phyloP scores from a whole-genome alignment of 208 protist species.

The Crithidia bombi region DNA sequence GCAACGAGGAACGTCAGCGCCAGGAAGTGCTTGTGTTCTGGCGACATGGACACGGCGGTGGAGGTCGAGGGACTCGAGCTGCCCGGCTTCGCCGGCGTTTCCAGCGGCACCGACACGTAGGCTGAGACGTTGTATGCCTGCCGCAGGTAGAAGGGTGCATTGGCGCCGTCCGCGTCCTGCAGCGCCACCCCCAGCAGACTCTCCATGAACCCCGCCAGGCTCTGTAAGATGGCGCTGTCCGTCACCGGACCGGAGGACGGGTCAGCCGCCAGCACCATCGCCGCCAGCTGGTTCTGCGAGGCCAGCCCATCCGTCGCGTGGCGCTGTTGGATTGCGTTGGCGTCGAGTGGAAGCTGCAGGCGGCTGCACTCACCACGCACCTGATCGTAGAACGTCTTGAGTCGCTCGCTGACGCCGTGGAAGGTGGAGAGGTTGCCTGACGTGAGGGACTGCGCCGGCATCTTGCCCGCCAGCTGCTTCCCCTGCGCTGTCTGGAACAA shows the following conservation, averaged over 20 bases:
- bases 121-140: slow-evolving; percentile 77
- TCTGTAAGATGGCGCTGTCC: slow-evolving; percentile 59
- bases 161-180: slow-evolving; percentile 77
- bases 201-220: slow-evolving; percentile 77
- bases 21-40: slow-evolving; percentile 74
- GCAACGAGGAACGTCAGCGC: slow-evolving; percentile 65
- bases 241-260: slow-evolving; percentile 54
- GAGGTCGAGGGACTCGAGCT: slow-evolving; percentile 9
- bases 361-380: slow-evolving; percentile 59
- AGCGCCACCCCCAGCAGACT: slow-evolving; percentile 71
- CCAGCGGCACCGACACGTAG: slow-evolving; percentile 77
- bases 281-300: slow-evolving; percentile 85
- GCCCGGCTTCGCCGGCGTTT: slow-evolving; percentile 18
- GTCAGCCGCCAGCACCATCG: slow-evolving; percentile 75
- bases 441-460: slow-evolving; percentile 42
- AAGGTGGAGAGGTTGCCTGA: slow-evolving; percentile 45
- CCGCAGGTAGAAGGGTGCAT: slow-evolving; percentile 81
- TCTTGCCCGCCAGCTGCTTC: slow-evolving; percentile 42
- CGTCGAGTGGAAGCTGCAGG: slow-evolving; percentile 78
- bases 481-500: slow-evolving; percentile 73
- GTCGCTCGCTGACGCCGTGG: slow-evolving; percentile 54
- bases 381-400: slow-evolving; percentile 75
- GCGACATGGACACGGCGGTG: slow-evolving; percentile 16
- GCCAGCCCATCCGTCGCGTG: slow-evolving; percentile 84
- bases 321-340: slow-evolving; percentile 70